A percentile compares a stretch with the other conserved stretches of the same genome.
These are phyloP conservation scores for Pelargonium myrrhifolium DNA, from an alignment of 441 rosid species.

Conservation along the genomic window DNA sequence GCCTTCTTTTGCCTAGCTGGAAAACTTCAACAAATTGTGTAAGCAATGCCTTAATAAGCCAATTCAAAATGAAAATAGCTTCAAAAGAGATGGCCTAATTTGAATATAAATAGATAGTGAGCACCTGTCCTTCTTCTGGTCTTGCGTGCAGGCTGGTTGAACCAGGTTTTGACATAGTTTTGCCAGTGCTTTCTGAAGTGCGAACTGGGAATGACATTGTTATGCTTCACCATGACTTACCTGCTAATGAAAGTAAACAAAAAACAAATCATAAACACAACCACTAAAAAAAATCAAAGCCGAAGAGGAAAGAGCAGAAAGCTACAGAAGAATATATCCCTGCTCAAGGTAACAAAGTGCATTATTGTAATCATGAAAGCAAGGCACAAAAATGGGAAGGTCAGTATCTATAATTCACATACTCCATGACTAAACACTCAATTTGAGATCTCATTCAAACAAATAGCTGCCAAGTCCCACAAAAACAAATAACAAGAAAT, in stretches of 20 bases:
- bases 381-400: too few relatives aligned
- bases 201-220: conserved; percentile 63
- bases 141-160: conserved; percentile 80
- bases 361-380: too few relatives aligned
- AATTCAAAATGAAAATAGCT: not conserved
- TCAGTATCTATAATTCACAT: too few relatives aligned
- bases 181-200: conserved; percentile 91
- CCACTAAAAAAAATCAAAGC: not conserved
- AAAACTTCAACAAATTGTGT: not conserved
- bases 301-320: not conserved
- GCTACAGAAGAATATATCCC: too few relatives aligned
- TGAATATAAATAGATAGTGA: conserved; percentile 7
- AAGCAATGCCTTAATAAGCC: too few relatives aligned
- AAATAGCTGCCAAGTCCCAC: too few relatives aligned
- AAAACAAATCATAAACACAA: not conserved
- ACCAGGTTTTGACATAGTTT: conserved; percentile 77
- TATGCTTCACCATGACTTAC: conserved; percentile 59
- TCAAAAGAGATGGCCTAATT: not conserved
- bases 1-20: conserved; percentile 85
- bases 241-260: conserved; percentile 12
- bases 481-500: too few relatives aligned
- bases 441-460: too few relatives aligned
- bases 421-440: too few relatives aligned
- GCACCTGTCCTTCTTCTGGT: conserved; percentile 57
- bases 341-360: too few relatives aligned